These are phyloP conservation scores for Ceratopteris richardii DNA, from an alignment of 75 land plant genomes.

Conservation along the genomic window DNA sequence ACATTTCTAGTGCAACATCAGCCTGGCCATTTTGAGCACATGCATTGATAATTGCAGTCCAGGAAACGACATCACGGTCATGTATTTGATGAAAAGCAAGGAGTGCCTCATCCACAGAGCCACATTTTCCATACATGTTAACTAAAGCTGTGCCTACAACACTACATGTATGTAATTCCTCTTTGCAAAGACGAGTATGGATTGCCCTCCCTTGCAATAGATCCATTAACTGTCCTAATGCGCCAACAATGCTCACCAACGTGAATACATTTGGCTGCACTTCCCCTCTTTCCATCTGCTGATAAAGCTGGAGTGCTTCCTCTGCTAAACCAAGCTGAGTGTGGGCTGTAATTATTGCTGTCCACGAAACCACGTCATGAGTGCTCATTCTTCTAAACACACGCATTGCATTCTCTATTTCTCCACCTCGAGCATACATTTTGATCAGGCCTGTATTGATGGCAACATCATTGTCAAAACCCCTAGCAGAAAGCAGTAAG, in stretches of 20 bases:
- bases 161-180: neutral
- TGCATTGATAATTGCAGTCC: constrained; percentile 13
- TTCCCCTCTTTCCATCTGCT: constrained; percentile 9
- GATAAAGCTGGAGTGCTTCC: constrained; percentile 13
- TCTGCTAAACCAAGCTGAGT: constrained; percentile 2
- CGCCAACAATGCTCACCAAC: constrained; percentile 11
- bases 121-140: constrained; percentile 17
- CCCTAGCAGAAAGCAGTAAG: constrained; percentile 8
- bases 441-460: constrained; percentile 16
- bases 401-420: neutral
- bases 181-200: constrained; percentile 4
- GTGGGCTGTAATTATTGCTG: constrained; percentile 17
- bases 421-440: constrained; percentile 16
- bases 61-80: constrained; percentile 6
- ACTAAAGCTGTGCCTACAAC: constrained; percentile 5
- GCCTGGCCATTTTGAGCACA: constrained; percentile 3
- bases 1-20: constrained; percentile 8
- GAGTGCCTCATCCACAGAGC: constrained; percentile 7
- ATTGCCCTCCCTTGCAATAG: constrained; percentile 13
- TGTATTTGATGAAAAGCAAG: constrained; percentile 7
- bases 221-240: neutral
- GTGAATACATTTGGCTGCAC: constrained; percentile 17
- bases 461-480: constrained; percentile 7
- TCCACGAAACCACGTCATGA: constrained; percentile 15
- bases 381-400: constrained; percentile 8